Evolutionary conservation across 192 early-diverging fungal species (phyloP), one percentile per base, ranked within the genome.

Genomic region (Coemansia interrupta): DNA sequence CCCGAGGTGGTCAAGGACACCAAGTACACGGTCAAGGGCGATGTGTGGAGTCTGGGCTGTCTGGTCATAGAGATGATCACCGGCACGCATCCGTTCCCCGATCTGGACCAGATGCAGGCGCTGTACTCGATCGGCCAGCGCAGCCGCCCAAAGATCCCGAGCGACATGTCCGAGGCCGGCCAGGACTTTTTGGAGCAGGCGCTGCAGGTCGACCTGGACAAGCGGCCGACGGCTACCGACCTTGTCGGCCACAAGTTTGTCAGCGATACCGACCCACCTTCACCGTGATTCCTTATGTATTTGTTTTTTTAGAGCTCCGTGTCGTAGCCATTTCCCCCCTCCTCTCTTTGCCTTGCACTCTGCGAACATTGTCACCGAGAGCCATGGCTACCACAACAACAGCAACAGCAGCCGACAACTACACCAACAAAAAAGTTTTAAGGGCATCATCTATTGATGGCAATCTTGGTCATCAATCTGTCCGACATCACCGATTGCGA

Each of bases 51-150:
- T 64, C 77, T 99, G 24, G 95, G 95, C 9, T 97, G 95, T 66
- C 82, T 97, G 60, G 84, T 94, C 0, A 87, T 97, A n/a, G 97
- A 99, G 80, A 99, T 99, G 97, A 89, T 99, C 63, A 96, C 95
- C 0, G 94, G 93, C 7, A 81, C 86, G 10, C 92, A 97, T 69
- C 97, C 97, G 9, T 99, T 87, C 68, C 86, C 89, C 19, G 84
- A 86, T 45, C 86, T 84, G 49, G 85, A 86, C 19, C 88, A 90
- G 66, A 84, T 90, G 84, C 89, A 90, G 68, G 89, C 89, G 9
- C 84, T 92, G 52, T 90, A 88, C 70, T 83, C 86, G 70, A 84
- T 86, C 49, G 79, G 77, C 40, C 66, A 60, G 69, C 75, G 70
- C 8, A 59, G 64, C 18, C 61, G 66, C 9, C 75, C 72, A 45